phyloP scores from a whole-genome alignment of 805 yeast species.

The Zygotorulaspora florentina region DNA sequence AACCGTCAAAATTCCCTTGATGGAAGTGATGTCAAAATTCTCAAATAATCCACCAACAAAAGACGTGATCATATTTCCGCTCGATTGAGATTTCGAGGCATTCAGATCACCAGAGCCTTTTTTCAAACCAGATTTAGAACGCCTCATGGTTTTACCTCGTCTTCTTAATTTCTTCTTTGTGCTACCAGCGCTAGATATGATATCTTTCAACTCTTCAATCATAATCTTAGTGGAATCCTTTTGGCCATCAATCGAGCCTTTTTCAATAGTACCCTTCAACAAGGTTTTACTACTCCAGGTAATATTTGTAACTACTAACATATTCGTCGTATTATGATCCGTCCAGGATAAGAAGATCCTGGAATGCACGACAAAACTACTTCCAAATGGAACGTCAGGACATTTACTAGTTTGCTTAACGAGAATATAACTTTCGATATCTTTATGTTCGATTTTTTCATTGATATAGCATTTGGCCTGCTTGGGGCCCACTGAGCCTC shows the following conservation, averaged over 20 bases:
- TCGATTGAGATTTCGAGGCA: slow-evolving; percentile 1
- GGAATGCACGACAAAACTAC: slow-evolving; percentile 59
- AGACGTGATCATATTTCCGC: slow-evolving; percentile 1
- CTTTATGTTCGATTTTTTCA: slow-evolving; percentile 49
- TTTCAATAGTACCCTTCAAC: slow-evolving; percentile 73
- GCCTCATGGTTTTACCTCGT: slow-evolving; percentile 7
- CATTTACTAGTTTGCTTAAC: slow-evolving; percentile 54
- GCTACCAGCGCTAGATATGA: slow-evolving; percentile 27
- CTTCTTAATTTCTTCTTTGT: slow-evolving; percentile 18
- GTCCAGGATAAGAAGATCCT: slow-evolving; percentile 61
- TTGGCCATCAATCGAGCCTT: slow-evolving; percentile 73
- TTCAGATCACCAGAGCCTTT: slow-evolving; percentile 13
- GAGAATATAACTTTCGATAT: slow-evolving; percentile 41
- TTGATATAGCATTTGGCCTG: slow-evolving; percentile 60
- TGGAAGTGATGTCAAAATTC: slow-evolving; percentile 21
- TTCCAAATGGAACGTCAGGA: slow-evolving; percentile 77
- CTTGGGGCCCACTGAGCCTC: slow-evolving; percentile 66
- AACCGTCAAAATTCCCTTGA: slow-evolving; percentile 13
- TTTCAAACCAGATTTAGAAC: slow-evolving; percentile 6
- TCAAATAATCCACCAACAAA: slow-evolving; percentile 8
- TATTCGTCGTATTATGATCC: slow-evolving; percentile 46
- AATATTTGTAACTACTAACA: slow-evolving; percentile 54
- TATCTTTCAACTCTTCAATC: slow-evolving; percentile 39
- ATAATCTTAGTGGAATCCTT: slow-evolving; percentile 49
- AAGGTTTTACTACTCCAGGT: slow-evolving; percentile 74